A percentile compares a stretch with the other conserved stretches of the same genome.
phyloP scores from a whole-genome alignment of 2,329 filamentous ascomycete genomes.

The Aspergillus sp. region DNA sequence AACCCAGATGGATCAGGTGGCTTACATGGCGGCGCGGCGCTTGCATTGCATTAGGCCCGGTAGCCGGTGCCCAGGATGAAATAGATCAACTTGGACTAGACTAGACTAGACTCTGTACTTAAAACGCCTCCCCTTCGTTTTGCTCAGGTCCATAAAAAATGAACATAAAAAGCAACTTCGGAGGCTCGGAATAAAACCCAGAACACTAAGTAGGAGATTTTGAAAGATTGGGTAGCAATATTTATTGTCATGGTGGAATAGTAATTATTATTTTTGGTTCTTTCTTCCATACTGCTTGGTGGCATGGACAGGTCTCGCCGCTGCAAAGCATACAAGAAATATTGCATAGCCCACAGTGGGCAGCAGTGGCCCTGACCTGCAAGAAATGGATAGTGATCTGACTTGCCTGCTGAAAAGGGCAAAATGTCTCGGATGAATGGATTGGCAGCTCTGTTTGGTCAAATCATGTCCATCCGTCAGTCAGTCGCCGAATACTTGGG shows the following conservation, averaged over 20 bases:
- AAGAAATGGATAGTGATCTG: not conserved
- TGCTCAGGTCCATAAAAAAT: not conserved
- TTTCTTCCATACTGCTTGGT: too few relatives aligned
- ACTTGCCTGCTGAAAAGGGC: not conserved
- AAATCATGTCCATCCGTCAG: not conserved
- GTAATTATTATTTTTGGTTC: too few relatives aligned
- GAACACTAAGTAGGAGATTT: too few relatives aligned
- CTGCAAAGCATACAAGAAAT: constrained; percentile 1
- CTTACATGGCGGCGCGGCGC: constrained; percentile 1
- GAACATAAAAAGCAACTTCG: not conserved
- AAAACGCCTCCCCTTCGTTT: not conserved
- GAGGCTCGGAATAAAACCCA: too few relatives aligned
- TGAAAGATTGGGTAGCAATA: too few relatives aligned
- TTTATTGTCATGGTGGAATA: too few relatives aligned
- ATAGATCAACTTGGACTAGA: not conserved
- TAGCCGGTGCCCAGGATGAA: not conserved
- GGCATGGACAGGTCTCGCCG: not conserved
- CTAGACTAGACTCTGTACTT: not conserved
- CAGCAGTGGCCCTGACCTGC: not conserved
- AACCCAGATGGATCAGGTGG: constrained; percentile 5
- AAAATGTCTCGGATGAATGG: not conserved
- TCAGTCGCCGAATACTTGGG: not conserved
- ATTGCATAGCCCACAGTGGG: not conserved
- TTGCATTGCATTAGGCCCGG: constrained; percentile 6
- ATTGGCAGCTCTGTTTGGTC: not conserved